phyloP scores from a whole-genome alignment of 2,329 filamentous ascomycete species.

The Botrytis cinerea region DNA sequence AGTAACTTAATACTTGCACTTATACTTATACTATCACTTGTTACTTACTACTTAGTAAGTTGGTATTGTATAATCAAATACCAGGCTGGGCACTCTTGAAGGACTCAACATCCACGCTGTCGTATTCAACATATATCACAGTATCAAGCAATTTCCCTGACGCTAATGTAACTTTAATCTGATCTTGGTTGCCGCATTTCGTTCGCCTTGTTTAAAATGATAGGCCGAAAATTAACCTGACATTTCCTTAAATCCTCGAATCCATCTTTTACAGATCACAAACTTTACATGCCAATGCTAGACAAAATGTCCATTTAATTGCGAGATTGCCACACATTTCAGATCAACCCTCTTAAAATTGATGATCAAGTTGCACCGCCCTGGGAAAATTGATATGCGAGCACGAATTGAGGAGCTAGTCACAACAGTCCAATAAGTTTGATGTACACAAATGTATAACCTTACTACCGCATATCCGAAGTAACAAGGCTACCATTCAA shows the following conservation, averaged over 20 bases:
- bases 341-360: background rate
- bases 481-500: conserved; percentile 17
- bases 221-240: conserved; percentile 18
- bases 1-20: background rate
- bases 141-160: conserved; percentile 10
- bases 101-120: background rate
- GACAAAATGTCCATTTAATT: conserved; percentile 8
- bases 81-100: background rate
- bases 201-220: conserved; percentile 25
- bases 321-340: conserved; percentile 5
- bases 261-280: background rate
- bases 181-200: conserved; percentile 17
- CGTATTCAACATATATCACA: background rate
- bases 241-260: background rate
- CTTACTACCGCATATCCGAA: conserved; percentile 11
- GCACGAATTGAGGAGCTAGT: background rate
- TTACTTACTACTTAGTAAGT: background rate
- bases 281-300: conserved; percentile 5
- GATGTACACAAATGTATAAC: background rate
- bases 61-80: background rate
- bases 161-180: conserved; percentile 25
- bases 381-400: background rate
- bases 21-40: too few relatives aligned
- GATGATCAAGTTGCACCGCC: conserved; percentile 7
- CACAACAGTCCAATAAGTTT: conserved; percentile 13